Evolutionary conservation across 495 filamentous ascomycete genomes (phyloP), one percentile per base, ranked within the genome.

Genomic region (Pyrenula massariospora): DNA sequence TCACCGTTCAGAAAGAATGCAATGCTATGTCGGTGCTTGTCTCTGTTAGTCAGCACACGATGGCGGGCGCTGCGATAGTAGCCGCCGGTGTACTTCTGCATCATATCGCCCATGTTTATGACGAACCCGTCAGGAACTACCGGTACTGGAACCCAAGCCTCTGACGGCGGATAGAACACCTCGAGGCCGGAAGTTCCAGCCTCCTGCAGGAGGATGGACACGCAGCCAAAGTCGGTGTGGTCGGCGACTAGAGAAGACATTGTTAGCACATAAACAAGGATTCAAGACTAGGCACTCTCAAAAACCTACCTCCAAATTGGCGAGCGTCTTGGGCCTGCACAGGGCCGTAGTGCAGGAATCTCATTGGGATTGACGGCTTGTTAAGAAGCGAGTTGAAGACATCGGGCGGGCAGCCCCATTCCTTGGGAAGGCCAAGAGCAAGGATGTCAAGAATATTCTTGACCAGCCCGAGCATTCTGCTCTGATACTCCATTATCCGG

Each of bases 281-380:
- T n/a, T n/a, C n/a, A n/a, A n/a, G n/a, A n/a, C n/a, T n/a, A n/a
- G 15, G 31, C 8, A 15, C 8, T 42, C 5, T 42, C 15, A 42
- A 8, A 5, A 15, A 42, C 31, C 15, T 42, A 42, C 31, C 31
- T 5, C 31, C 31, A 42, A 42, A 42, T 15, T 42, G 31, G 5
- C 15, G 20, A n/a, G 42, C 49, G 25, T 59, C 56, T 15, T 54
- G 31, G 12, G 49, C 23, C 10, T 22, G 58, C 12, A 55, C 53
- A 0, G 61, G 64, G 22, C 68, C 68, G 56, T 72, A 73, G 53
- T 72, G 71, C 22, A 72, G 61, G 22, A 72, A 42, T 5, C 70
- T 61, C 50, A 72, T 55, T 24, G 60, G 58, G 25, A 62, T 62
- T 3, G 67, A 60, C n/a, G 61, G 52, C 25, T 62, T 57, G 20